Evolutionary conservation across 768 basidiomycete species (phyloP), one percentile per base, ranked within the genome.

Genomic region (Boletus vinaceobasis): DNA sequence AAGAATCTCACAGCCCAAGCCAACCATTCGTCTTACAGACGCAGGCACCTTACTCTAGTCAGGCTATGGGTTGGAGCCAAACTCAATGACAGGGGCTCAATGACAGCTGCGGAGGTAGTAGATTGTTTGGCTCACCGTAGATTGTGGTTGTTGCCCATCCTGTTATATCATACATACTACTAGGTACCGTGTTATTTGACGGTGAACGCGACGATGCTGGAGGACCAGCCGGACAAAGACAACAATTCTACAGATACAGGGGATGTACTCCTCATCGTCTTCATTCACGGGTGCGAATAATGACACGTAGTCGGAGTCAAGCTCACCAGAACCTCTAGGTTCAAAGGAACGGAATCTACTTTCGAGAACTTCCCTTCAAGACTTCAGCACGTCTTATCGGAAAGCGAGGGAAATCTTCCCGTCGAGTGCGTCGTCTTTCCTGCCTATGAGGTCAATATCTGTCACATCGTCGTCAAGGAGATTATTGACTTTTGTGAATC

Each of bases 351-450:
- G 27, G 87, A 91, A 55, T 77, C 82, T 15, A 89, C 90, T 0
- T 94, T 94, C 58, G 76, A 74, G 36, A 76, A 78, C 53, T 98
- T 97, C 61, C 94, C 94, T 1, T 77, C 84, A 48, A 78, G 92
- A 48, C 74, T 98, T 29, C 81, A 83, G 55, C 90, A 96, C 64
- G 71, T 93, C 40, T 75, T 96, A 5, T 74, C 84, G 7, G 82
- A 88, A 63, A 86, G 83, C 0, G 74, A 89, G 26, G 68, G 74
- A 3, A 73, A 80, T 37, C 71, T 82, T 5, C 65, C 65, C 32
- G 83, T 90, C 10, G 89, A 95, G 67, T 87, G 81, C 56, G 71
- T 86, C n/a, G 76, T 92, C 14, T 97, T 96, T 65, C 94, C 94
- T 23, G 86, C 84, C 2, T 98, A 96, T 61, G 90, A 97, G 79